A percentile compares a stretch with the other conserved stretches of the same genome.
Evolutionary conservation across 108 stramenopile genomes (phyloP).

Genomic region (Nitzschia putrida): DNA sequence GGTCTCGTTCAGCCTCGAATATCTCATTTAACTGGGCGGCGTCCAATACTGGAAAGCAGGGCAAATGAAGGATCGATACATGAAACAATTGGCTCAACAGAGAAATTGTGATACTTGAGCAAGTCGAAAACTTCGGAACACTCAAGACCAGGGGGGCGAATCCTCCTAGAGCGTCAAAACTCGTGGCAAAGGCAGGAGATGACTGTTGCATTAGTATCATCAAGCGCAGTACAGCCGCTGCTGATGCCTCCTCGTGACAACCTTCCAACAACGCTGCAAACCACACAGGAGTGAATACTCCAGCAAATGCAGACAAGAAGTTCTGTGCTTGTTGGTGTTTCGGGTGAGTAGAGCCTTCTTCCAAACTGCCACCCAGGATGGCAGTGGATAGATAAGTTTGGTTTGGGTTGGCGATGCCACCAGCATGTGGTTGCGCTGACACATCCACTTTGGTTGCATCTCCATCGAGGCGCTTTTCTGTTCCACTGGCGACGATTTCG

Average conservation of each 20-base stretch:
- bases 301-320: conserved; percentile 83
- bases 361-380: conserved; percentile 36
- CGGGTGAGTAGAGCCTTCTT: conserved; percentile 58
- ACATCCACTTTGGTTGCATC: conserved; percentile 33
- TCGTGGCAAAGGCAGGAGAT: conserved; percentile 65
- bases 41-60: conserved; percentile 70
- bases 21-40: conserved; percentile 74
- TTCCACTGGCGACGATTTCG: conserved; percentile 75
- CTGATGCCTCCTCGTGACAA: conserved; percentile 83
- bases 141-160: conserved; percentile 84
- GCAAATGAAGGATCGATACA: conserved; percentile 79
- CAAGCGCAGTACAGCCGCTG: conserved; percentile 79
- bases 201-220: conserved; percentile 88
- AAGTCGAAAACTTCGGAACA: conserved; percentile 86
- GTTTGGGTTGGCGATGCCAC: conserved; percentile 66
- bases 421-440: conserved; percentile 62
- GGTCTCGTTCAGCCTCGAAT: conserved; percentile 66
- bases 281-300: conserved; percentile 88
- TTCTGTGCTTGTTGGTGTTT: conserved; percentile 84
- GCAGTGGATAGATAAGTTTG: conserved; percentile 64
- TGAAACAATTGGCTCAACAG: conserved; percentile 81
- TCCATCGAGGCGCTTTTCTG: conserved; percentile 37
- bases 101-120: conserved; percentile 74
- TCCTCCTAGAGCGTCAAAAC: conserved; percentile 79
- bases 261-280: conserved; percentile 89